These are phyloP conservation scores for Coemansia asiatica DNA, from an alignment of 192 early-diverging fungal genomes.

Conservation along the genomic window DNA sequence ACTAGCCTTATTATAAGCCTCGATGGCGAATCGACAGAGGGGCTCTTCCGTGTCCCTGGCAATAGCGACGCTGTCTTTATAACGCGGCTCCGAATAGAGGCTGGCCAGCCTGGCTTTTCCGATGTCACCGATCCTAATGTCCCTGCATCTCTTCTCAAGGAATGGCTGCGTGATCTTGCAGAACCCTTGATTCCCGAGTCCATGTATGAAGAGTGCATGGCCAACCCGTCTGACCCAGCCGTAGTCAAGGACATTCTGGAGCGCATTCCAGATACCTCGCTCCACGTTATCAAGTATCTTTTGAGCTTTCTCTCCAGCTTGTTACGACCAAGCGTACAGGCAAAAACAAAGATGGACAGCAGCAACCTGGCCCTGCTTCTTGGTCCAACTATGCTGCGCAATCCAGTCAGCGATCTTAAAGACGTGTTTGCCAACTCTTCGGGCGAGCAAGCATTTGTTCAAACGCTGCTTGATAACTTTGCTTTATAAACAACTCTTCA, in stretches of 20 bases:
- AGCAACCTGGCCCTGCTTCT: slow-evolving; percentile 94
- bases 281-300: slow-evolving; percentile 71
- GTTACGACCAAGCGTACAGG: slow-evolving; percentile 67
- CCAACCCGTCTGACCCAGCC: slow-evolving; percentile 58
- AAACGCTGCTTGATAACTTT: slow-evolving; percentile 33
- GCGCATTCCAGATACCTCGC: slow-evolving; percentile 19
- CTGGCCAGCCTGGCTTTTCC: slow-evolving; percentile 69
- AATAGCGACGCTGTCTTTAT: slow-evolving; percentile 80
- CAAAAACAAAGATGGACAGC: slow-evolving; percentile 86
- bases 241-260: slow-evolving; percentile 57
- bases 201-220: slow-evolving; percentile 77
- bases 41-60: slow-evolving; percentile 95
- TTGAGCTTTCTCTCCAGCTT: slow-evolving; percentile 82
- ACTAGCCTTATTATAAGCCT: slow-evolving; percentile 70
- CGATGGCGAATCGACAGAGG: slow-evolving; percentile 80
- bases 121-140: slow-evolving; percentile 88
- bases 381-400: slow-evolving; percentile 90
- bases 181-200: slow-evolving; percentile 85
- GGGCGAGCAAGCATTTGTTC: slow-evolving; percentile 54
- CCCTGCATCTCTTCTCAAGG: slow-evolving; percentile 86
- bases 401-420: slow-evolving; percentile 70
- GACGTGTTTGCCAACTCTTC: slow-evolving; percentile 60
- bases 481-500: not conserved
- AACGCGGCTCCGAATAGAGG: slow-evolving; percentile 79
- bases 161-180: slow-evolving; percentile 92